phyloP scores from a whole-genome alignment of 306 rosid genomes.

The Medicago arabica region DNA sequence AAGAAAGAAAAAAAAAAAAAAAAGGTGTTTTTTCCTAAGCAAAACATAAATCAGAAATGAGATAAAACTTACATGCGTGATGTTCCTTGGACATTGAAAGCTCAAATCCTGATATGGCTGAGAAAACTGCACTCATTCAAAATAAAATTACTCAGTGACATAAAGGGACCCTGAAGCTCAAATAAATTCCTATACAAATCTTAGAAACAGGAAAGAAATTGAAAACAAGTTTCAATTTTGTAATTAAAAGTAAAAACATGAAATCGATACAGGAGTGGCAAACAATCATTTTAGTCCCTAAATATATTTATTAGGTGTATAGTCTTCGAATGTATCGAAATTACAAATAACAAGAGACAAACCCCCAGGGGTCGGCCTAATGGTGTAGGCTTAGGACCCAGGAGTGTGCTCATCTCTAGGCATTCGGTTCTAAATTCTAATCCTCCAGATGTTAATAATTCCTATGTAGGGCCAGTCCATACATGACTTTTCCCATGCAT shows the following conservation, averaged over 20 bases:
- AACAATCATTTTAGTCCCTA: not conserved
- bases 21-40: too few relatives aligned
- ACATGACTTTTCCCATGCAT: not conserved
- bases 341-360: not conserved
- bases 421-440: too few relatives aligned
- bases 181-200: not conserved
- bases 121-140: constrained; percentile 74
- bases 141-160: constrained; percentile 31
- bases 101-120: constrained; percentile 97
- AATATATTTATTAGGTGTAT: not conserved
- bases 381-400: not conserved
- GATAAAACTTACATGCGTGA: constrained; percentile 68
- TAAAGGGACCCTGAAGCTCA: not conserved
- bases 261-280: not conserved
- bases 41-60: not conserved
- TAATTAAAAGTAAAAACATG: constrained; percentile 1
- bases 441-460: not conserved
- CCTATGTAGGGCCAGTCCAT: not conserved
- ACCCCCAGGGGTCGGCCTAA: too few relatives aligned
- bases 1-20: too few relatives aligned
- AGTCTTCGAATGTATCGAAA: not conserved
- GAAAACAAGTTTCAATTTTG: constrained; percentile 5
- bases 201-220: not conserved
- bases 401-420: not conserved
- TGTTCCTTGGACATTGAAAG: constrained; percentile 79